Base-by-base conservation (phyloP, 2,329 filamentous ascomycete species). In the Aspergillus glaucus region DNA sequence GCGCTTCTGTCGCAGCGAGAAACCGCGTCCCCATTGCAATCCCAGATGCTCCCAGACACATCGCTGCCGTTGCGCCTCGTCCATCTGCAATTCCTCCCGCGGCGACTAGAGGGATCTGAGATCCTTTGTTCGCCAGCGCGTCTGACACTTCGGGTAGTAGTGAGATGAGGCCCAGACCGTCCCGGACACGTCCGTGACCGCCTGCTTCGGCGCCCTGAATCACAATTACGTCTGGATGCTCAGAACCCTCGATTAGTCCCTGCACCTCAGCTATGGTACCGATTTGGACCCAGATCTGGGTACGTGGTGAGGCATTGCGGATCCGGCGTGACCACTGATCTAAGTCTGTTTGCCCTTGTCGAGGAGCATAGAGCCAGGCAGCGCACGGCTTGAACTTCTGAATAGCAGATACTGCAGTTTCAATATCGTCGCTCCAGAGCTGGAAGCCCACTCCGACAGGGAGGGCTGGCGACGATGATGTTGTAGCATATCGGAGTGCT, bases 1-100 rank as follows among this genome's bases (percentile, higher is more conserved):
- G 69, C 2, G 77, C 74, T 58, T 82, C 79, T 0, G 55, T 62
- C 0, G 71, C 55, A 4, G 81, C 81, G 0, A 87, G 72, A 47
- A 84, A 82, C 12, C 81, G 73, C 1, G 84, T 87, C 0, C 85
- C 85, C 71, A 87, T 73, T 0, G 74, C 80, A 0, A 77, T 73
- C 0, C 79, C 84, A 0, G 70, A 66, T 1, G 79, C 79, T 0
- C 80, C 79, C 0, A 81, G 67, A 2, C 70, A 66, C 6, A 80
- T 58, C 0, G 74, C 76, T 0, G 78, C 77, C 3, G 74, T 71
- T 0, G 72, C 69, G 0, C 78, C 78, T 2, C 77, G 65, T 0
- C 75, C 77, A 49, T 81, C 78, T 0, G 71, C 69, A 39, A 81
- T 75, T 0, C 79, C 79, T 2, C 79, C 79, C 0, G 78, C 76